Evolutionary conservation across 768 basidiomycete genomes (phyloP), one percentile per base, ranked within the genome.

Genomic region (Leccinum aurantiacum): DNA sequence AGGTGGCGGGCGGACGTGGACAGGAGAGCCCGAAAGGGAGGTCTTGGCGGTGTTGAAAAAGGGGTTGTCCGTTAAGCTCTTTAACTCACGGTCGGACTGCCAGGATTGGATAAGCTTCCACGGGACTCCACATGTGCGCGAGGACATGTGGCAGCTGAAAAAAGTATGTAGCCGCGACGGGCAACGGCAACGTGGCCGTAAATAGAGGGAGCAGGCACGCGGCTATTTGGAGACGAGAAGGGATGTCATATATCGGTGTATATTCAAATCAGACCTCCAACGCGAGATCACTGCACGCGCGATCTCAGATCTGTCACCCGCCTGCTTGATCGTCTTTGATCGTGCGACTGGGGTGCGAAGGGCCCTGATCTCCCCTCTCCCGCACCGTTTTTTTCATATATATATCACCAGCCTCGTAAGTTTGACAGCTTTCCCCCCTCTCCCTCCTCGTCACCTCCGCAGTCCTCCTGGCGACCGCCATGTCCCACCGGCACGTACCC

Each of bases 401-500:
- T 83, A 84, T 83, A 84, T 80, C 78, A 75, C 76, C 71, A 75
- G 75, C 68, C 78, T 72, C 69, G 68, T 70, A 64, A 66, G 59
- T 65, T 69, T 76, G 74, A 73, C 76, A 74, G 75, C 73, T 79
- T 82, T 79, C 77, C 64, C 79, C 72, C 75, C 78, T 78, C 80
- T 77, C 75, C 76, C 73, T 75, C 76, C 73, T 71, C 71, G 72
- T 74, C 75, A 70, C 70, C 68, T 62, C 63, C 71, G 64, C 64
- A 69, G 68, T 52, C 66, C 68, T 69, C 63, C 59, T 59, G 65
- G 61, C 52, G 72, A 61, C 68, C 63, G 63, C 71, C 72, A 86
- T 87, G 87, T 81, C 88, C 67, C 80, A 79, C 66, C 76, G 88
- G 71, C 85, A 85, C 67, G 73, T 82, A 33, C 79, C 84, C 61